These are phyloP conservation scores for Penicillium lagena DNA, from an alignment of 495 filamentous ascomycete genomes.

Conservation along the genomic window DNA sequence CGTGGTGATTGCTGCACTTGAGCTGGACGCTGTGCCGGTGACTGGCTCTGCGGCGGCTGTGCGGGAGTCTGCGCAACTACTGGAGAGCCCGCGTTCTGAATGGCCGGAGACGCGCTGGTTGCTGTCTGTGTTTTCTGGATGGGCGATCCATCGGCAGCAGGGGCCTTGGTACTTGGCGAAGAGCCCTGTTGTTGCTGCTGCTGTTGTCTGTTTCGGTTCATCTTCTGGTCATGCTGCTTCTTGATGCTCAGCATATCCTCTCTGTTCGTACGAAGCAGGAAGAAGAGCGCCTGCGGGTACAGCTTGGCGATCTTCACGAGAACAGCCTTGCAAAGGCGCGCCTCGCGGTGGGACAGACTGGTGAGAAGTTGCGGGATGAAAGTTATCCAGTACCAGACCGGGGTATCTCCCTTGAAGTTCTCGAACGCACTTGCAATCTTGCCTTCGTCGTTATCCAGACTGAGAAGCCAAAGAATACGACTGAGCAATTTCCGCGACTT, in stretches of 20 bases:
- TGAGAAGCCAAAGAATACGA: slow-evolving; percentile 92
- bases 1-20: slow-evolving; percentile 19
- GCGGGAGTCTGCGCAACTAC: slow-evolving; percentile 25
- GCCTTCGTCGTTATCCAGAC: slow-evolving; percentile 81
- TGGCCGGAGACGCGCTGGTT: slow-evolving; percentile 21
- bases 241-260: slow-evolving; percentile 93
- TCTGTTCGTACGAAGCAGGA: slow-evolving; percentile 84
- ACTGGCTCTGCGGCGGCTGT: slow-evolving; percentile 23
- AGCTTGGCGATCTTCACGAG: slow-evolving; percentile 89
- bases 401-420: slow-evolving; percentile 90
- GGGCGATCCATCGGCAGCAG: slow-evolving; percentile 40
- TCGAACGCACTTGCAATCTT: slow-evolving; percentile 77
- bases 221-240: slow-evolving; percentile 69
- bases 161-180: slow-evolving; percentile 46
- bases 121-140: slow-evolving; percentile 38
- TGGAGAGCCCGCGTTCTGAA: slow-evolving; percentile 22
- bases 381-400: slow-evolving; percentile 99
- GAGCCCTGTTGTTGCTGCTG: slow-evolving; percentile 29
- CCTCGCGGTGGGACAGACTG: slow-evolving; percentile 83
- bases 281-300: slow-evolving; percentile 92
- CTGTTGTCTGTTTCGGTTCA: slow-evolving; percentile 33
- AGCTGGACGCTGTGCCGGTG: slow-evolving; percentile 16
- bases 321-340: slow-evolving; percentile 72
- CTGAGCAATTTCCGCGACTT: slow-evolving; percentile 96
- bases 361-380: slow-evolving; percentile 95